phyloP scores from a whole-genome alignment of 2,329 filamentous ascomycete genomes.

The Orbilia brochopaga region DNA sequence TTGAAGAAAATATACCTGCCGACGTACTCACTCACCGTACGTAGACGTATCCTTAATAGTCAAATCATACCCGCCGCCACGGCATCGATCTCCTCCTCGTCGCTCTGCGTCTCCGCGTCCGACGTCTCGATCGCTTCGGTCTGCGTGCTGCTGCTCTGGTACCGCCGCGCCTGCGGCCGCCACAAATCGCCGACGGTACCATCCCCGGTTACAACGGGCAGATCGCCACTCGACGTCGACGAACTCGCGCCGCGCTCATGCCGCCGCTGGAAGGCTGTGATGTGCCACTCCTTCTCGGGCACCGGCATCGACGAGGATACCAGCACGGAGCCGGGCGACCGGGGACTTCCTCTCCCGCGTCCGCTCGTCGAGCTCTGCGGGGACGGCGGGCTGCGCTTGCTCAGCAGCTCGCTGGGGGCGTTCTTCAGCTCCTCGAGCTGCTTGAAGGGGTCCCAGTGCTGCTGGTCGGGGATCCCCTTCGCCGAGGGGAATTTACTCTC shows the following conservation, averaged over 20 bases:
- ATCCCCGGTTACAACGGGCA: too few species aligned
- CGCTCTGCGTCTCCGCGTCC: conserved; percentile 46
- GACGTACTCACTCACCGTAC: too few species aligned
- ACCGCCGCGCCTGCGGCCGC: conserved; percentile 20
- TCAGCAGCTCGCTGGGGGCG: conserved; percentile 44
- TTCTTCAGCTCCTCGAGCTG: conserved; percentile 49
- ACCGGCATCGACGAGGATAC: conserved; percentile 53
- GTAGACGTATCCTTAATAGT: conserved; percentile 2
- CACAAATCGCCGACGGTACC: conserved; percentile 5
- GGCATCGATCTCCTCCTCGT: conserved; percentile 40
- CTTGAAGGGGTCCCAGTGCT: conserved; percentile 53
- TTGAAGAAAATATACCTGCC: too few species aligned
- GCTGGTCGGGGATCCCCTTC: conserved; percentile 53
- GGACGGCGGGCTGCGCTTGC: conserved; percentile 52
- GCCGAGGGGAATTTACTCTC: conserved; percentile 54
- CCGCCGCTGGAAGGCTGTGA: conserved; percentile 42
- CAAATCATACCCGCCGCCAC: conserved; percentile 9
- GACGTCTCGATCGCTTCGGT: conserved; percentile 24
- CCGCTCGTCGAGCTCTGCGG: conserved; percentile 51
- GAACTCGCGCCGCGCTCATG: conserved; percentile 16
- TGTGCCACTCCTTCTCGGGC: conserved; percentile 52
- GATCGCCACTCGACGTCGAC: conserved; percentile 6
- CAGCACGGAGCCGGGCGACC: conserved; percentile 39
- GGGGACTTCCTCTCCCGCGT: conserved; percentile 52
- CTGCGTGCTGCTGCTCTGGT: conserved; percentile 36